These are phyloP conservation scores for Orychophragmus violaceus DNA, from an alignment of 345 rosid genomes.

Conservation along the genomic window DNA sequence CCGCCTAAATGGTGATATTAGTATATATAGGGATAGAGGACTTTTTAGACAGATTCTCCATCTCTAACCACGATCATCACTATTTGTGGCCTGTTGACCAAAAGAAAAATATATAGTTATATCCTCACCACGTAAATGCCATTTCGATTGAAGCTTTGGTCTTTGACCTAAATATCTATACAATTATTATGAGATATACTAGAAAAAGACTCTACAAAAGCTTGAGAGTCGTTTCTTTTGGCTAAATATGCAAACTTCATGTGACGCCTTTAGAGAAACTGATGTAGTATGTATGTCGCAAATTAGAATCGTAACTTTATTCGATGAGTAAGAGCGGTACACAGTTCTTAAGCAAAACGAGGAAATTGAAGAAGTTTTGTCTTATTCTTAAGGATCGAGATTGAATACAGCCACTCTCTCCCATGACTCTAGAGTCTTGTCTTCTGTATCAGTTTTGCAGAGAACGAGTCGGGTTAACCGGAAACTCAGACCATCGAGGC, in stretches of 20 bases:
- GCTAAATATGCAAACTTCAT: neutral
- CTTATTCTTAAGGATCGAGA: slow-evolving; percentile 33
- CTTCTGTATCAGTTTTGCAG: slow-evolving; percentile 61
- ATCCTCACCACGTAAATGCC: neutral
- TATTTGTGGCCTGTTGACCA: neutral
- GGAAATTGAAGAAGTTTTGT: too few species aligned
- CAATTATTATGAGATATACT: neutral
- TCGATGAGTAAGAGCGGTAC: neutral
- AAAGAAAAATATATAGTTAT: neutral
- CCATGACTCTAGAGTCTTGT: slow-evolving; percentile 68
- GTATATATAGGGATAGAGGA: neutral
- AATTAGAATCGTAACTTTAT: neutral
- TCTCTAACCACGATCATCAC: neutral
- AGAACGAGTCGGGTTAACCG: slow-evolving; percentile 48
- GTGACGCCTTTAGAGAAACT: neutral
- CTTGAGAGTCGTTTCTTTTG: neutral
- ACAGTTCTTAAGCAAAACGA: neutral
- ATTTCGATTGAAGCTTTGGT: neutral
- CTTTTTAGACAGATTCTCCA: neutral
- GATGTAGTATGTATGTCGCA: neutral
- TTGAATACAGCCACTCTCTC: slow-evolving; percentile 54
- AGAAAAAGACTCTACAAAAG: neutral
- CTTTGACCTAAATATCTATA: neutral
- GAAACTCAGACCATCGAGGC: slow-evolving; percentile 45
- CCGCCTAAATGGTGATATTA: neutral